Base-by-base conservation (phyloP, 2,329 filamentous ascomycete genomes). In the Myriosclerotinia duriaeana region DNA sequence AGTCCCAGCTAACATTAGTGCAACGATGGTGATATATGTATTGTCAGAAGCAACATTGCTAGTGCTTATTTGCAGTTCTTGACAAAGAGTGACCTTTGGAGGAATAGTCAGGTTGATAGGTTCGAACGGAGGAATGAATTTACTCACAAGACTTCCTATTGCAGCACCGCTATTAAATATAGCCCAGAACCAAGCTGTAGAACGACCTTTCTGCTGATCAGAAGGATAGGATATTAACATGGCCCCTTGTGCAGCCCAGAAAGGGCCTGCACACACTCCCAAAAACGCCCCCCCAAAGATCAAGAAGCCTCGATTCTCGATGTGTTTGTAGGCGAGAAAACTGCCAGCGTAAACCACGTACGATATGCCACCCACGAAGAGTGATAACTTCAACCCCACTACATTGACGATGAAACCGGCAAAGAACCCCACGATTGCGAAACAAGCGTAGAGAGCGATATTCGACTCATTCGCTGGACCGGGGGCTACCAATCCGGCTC, bases 171-270 rank as follows among this genome's bases (percentile, higher is more conserved):
- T 50, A 22, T 69, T 69, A 22, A 53, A 69, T 36, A 69, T 66
- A n/a, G 53, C 63, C 66, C 66, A 68, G 48, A 68, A 44, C 46
- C 52, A 62, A 17, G 60, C 74, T 76, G 96, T 95, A 77, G 91
- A 96, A 67, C 88, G 88, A 48, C 93, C 93, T 82, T 96, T 96
- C 70, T 86, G 85, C 44, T 86, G 78, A 78, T 96, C 92, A 14
- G 84, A 82, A 1, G 92, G 92, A 78, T 96, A 96, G 59, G 89
- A 87, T 87, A 96, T 93, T 87, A 93, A 92, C 74, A 93, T 90
- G 69, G 89, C 86, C 67, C 90, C 90, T 78, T 93, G 90, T 1
- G 89, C 89, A n/a, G 87, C 88, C 90, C 90, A 94, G 53, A 93
- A 82, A 52, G 93, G 82, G 72, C 88, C 90, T 53, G 90, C 90